Evolutionary conservation across 1,284 basidiomycete genomes (phyloP).

Genomic region (Tilletia caries): DNA sequence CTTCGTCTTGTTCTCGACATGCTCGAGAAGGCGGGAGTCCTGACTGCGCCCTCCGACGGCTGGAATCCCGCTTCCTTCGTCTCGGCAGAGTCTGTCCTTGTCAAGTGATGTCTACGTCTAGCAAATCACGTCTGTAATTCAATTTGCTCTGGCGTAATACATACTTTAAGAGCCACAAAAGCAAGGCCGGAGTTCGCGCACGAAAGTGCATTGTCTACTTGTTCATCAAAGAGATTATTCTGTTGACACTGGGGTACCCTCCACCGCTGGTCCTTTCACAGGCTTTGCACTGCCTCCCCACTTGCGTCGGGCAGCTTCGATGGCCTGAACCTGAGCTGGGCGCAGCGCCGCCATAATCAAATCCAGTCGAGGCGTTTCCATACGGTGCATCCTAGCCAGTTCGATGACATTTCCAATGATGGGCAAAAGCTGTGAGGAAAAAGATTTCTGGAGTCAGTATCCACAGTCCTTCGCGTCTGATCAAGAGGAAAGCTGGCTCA

Average conservation of each 20-base stretch:
- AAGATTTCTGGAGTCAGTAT: neutral
- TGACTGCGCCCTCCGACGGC: constrained; percentile 20
- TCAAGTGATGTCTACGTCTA: neutral
- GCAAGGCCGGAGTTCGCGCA: too few species aligned
- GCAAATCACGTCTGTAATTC: too few species aligned
- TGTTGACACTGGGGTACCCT: neutral
- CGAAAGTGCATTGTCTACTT: too few species aligned
- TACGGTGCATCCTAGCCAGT: constrained; percentile 26
- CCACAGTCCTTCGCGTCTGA: neutral
- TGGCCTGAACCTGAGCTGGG: constrained; percentile 30
- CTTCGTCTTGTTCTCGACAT: constrained; percentile 31
- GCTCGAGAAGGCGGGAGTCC: constrained; percentile 42
- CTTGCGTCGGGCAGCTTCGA: constrained; percentile 5
- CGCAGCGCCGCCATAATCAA: constrained; percentile 38
- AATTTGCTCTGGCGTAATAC: too few species aligned
- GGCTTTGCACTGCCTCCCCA: neutral
- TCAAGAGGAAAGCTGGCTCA: neutral
- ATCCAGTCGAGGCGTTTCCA: constrained; percentile 45
- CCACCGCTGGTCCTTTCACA: neutral
- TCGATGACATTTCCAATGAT: constrained; percentile 38
- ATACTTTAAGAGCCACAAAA: too few species aligned
- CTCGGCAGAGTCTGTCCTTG: neutral
- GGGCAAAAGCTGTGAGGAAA: constrained; percentile 27
- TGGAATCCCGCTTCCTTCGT: constrained; percentile 16
- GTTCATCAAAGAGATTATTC: too few species aligned